Percentiles rank a stretch among this genome's conserved stretches.
phyloP scores from a whole-genome alignment of 441 rosid species.

The Isatis lusitanica region DNA sequence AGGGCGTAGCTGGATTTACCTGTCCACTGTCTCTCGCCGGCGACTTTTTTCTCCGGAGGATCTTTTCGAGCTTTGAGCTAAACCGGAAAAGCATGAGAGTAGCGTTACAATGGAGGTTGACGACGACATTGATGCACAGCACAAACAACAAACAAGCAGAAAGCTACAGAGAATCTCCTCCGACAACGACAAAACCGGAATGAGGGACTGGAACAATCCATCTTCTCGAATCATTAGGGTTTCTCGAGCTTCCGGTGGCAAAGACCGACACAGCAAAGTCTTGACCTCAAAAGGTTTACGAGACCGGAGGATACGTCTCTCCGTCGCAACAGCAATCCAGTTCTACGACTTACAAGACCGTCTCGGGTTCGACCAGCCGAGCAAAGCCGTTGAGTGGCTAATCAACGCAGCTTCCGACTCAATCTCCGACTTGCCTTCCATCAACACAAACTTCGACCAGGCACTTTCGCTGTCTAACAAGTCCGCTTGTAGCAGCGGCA shows the following conservation, averaged over 20 bases:
- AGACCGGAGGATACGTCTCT: slow-evolving; percentile 82
- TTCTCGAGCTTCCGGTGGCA: slow-evolving; percentile 91
- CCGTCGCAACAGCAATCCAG: slow-evolving; percentile 87
- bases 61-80: slow-evolving; percentile 11
- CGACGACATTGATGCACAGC: slow-evolving; percentile 55
- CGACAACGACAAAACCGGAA: slow-evolving; percentile 36
- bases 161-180: slow-evolving; percentile 41
- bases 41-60: slow-evolving; percentile 14
- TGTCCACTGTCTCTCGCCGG: not conserved
- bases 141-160: slow-evolving; percentile 40
- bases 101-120: slow-evolving; percentile 91
- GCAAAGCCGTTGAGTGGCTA: slow-evolving; percentile 95
- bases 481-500: slow-evolving; percentile 86
- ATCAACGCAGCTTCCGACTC: slow-evolving; percentile 80
- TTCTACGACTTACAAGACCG: slow-evolving; percentile 95
- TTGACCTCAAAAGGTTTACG: slow-evolving; percentile 82
- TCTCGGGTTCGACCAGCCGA: slow-evolving; percentile 89
- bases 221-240: slow-evolving; percentile 89
- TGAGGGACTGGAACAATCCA: slow-evolving; percentile 59
- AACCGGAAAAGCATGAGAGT: slow-evolving; percentile 74
- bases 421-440: slow-evolving; percentile 73
- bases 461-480: slow-evolving; percentile 66
- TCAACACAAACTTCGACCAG: slow-evolving; percentile 45
- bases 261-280: slow-evolving; percentile 96
- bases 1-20: not conserved